phyloP scores from a whole-genome alignment of 345 rosid species.

The Eucalyptus erythrocorys region DNA sequence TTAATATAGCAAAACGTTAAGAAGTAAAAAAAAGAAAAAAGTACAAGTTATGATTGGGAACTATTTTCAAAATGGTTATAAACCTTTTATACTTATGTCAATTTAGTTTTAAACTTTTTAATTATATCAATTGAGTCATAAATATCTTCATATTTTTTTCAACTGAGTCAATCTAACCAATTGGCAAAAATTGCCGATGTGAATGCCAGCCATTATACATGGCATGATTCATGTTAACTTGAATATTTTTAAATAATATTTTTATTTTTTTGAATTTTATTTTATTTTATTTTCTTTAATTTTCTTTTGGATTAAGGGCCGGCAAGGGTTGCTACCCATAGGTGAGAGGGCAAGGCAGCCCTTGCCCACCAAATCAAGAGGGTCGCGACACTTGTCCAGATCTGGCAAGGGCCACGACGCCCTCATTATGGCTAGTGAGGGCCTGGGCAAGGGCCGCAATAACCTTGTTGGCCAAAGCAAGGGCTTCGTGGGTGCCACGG shows the following conservation, averaged over 20 bases:
- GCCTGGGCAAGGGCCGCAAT: background rate
- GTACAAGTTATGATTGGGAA: background rate
- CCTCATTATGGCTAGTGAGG: background rate
- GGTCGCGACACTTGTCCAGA: background rate
- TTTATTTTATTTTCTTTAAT: background rate
- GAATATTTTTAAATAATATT: background rate
- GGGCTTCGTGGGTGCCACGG: background rate
- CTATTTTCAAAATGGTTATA: background rate
- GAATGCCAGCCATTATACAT: no score
- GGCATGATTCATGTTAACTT: accelerated
- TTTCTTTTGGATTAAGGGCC: background rate
- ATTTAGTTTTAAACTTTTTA: accelerated
- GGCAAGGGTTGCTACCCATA: background rate
- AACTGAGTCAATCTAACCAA: accelerated
- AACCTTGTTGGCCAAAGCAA: background rate
- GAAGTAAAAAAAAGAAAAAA: background rate
- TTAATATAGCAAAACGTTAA: background rate
- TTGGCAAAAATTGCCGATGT: background rate
- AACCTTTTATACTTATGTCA: no score
- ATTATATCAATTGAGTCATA: background rate
- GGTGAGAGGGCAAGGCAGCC: background rate
- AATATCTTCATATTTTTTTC: background rate
- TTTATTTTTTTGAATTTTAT: no score
- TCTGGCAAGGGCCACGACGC: accelerated
- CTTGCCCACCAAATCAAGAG: background rate